Base-by-base conservation (phyloP, 1,284 basidiomycete species). In the Neolentinus lepideus region DNA sequence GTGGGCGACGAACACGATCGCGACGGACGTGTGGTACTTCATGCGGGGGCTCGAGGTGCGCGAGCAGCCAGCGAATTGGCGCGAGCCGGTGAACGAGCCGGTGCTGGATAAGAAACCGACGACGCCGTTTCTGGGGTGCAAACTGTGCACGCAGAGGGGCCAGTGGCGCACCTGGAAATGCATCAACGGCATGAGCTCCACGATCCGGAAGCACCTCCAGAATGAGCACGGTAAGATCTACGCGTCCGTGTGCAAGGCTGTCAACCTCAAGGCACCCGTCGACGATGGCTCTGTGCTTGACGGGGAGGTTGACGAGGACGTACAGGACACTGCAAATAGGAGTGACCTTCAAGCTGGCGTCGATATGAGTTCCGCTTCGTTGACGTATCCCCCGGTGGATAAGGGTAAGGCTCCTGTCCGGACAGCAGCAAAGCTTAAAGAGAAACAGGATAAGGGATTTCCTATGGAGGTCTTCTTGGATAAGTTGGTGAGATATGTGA, bases 121-220 rank as follows among this genome's bases (percentile, higher is more conserved):
- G 6, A 50, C 47, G 12, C 47, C 47, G 22, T 50, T 24, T n/a
- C 47, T 50, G 8, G 47, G 47, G 12, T 50, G 47, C n/a, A 50
- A 50, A n/a, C 22, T 50, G 10, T 50, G 47, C 22, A 25, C 47
- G 3, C 24, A n/a, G 8, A 50, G 47, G 27, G 47, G 47, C 47
- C 47, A 50, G n/a, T 50, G 47, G 47, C 22, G 47, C 22, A 50
- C 47, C 4, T 50, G 47, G 47, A 50, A 50, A n/a, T 50, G 47
- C 27, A 50, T 50, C 24, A 50, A 50, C 25, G 47, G 47, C 8
- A 50, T 50, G 47, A 50, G 47, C 27, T 50, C 47, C 6, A 50
- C 47, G 9, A 50, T 50, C 47, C 8, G 47, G 27, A 50, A 50
- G 27, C 47, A 50, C 25, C 22, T 50, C 4, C 16, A 24, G 14